Conservation (phyloP, 176 grass and related monocot genomes). For the Raddia distichophylla region DNA sequence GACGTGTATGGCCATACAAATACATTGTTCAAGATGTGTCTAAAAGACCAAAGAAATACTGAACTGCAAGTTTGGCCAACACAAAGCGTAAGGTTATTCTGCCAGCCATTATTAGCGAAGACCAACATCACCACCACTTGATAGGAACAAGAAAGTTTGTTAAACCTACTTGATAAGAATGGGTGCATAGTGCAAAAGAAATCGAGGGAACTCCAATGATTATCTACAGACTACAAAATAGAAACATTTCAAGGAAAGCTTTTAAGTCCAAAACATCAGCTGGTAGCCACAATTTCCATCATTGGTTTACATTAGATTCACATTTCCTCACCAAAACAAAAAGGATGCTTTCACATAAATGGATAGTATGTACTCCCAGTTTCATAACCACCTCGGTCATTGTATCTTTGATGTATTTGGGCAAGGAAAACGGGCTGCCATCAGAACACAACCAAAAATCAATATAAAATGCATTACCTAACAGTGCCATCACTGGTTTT, state of each 20-base stretch:
- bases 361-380: background rate
- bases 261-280: background rate
- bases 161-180: conserved; percentile 29
- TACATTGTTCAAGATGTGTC: no score
- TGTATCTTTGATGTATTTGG: background rate
- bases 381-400: background rate
- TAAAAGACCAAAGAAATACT: no score
- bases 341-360: background rate
- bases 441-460: background rate
- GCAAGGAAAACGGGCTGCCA: background rate
- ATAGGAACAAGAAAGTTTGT: conserved; percentile 23
- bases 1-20: no score
- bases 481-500: background rate
- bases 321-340: no score
- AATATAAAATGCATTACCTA: background rate
- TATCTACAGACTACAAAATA: background rate
- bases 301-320: background rate
- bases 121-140: no score
- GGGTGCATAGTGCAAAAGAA: background rate
- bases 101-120: no score
- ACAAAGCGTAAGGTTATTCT: no score
- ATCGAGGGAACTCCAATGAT: conserved; percentile 4
- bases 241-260: background rate
- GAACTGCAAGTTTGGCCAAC: no score
- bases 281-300: background rate